Percentiles rank a stretch among this genome's conserved stretches.
phyloP scores from a whole-genome alignment of 1,284 basidiomycete species.

The Ganoderma leucocontextum region DNA sequence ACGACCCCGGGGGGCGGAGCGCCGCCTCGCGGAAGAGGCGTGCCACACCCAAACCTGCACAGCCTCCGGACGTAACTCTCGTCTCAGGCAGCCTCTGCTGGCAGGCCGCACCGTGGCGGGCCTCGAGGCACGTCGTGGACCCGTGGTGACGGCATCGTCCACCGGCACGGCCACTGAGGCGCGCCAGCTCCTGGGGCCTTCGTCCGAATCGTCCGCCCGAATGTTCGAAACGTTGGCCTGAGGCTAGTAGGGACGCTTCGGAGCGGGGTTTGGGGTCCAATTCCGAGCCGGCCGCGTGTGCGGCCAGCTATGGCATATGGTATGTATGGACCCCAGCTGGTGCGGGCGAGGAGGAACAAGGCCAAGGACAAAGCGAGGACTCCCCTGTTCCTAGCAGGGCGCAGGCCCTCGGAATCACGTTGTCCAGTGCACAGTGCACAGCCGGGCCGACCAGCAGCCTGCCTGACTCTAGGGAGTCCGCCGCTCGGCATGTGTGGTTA shows the following conservation, averaged over 20 bases:
- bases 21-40: not conserved
- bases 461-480: not conserved
- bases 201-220: not conserved
- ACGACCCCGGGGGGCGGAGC: not conserved
- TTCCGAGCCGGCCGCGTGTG: not conserved
- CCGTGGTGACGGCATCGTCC: slow-evolving; percentile 2
- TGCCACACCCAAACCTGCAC: slow-evolving; percentile 14
- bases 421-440: not conserved
- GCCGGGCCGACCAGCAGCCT: not conserved
- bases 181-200: not conserved
- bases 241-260: not conserved
- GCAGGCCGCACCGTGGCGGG: not conserved
- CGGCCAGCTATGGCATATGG: not conserved
- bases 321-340: not conserved
- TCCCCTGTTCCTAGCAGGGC: not conserved
- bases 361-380: not conserved
- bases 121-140: not conserved
- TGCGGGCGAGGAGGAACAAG: not conserved
- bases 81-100: slow-evolving; percentile 10
- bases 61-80: slow-evolving; percentile 33
- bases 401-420: not conserved
- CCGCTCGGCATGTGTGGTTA: slow-evolving; percentile 1
- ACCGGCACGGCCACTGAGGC: not conserved
- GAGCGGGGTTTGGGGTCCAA: slow-evolving; percentile 1
- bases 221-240: not conserved